A percentile compares a stretch with the other conserved stretches of the same genome.
These are phyloP conservation scores for Fusarium sp. DNA, from an alignment of 2,329 filamentous ascomycete species.

Conservation along the genomic window DNA sequence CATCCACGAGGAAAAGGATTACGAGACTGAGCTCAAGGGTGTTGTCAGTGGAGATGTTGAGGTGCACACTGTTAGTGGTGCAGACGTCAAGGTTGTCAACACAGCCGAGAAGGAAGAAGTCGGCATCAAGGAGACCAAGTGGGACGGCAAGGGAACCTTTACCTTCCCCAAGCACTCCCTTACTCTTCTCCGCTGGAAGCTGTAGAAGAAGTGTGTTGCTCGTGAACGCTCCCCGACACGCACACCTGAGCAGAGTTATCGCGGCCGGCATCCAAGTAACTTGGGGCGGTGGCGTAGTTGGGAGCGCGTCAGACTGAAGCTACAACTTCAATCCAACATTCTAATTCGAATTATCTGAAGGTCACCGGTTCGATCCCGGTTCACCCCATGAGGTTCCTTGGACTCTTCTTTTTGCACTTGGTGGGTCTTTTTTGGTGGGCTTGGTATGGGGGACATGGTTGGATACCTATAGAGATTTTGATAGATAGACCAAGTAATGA, in stretches of 20 bases:
- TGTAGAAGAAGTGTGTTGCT: conserved; percentile 21
- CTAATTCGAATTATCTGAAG: background rate
- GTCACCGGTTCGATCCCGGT: conserved; percentile 5
- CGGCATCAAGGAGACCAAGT: conserved; percentile 56
- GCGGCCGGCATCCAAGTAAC: background rate
- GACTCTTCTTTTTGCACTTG: background rate
- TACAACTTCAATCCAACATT: background rate
- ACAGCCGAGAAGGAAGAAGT: conserved; percentile 73
- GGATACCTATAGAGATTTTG: background rate
- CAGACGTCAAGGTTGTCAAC: conserved; percentile 68
- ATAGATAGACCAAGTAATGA: background rate
- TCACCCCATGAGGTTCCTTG: background rate
- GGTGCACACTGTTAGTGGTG: conserved; percentile 68
- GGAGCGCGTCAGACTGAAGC: conserved; percentile 6
- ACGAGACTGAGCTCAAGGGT: conserved; percentile 71
- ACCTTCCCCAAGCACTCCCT: conserved; percentile 78
- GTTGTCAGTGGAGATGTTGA: conserved; percentile 58
- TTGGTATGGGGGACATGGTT: background rate
- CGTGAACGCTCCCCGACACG: background rate
- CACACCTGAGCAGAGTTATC: background rate
- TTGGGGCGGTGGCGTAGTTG: conserved; percentile 2
- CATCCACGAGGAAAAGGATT: conserved; percentile 70
- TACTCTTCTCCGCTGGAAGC: conserved; percentile 74
- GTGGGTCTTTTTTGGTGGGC: background rate
- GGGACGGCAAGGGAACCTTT: conserved; percentile 72